Conservation (phyloP, 805 yeast species). For the Lipomyces yamadae region DNA sequence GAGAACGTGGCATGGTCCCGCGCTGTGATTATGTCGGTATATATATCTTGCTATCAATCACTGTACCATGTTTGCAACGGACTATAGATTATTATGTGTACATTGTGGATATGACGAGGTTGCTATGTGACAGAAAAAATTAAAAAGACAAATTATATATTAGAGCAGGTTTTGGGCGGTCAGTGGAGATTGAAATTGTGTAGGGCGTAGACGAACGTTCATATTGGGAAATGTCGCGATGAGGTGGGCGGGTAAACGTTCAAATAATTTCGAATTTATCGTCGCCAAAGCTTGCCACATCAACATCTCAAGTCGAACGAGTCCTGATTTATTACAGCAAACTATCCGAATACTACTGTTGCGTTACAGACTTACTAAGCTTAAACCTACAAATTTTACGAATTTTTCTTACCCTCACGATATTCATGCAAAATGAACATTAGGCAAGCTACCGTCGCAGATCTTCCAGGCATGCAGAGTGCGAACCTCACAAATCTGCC, state of each 20-base stretch:
- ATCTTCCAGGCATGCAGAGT: slow-evolving; percentile 90
- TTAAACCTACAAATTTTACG: not conserved
- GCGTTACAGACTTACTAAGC: not conserved
- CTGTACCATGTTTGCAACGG: not conserved
- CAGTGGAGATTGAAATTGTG: too few relatives aligned
- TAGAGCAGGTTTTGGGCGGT: too few relatives aligned
- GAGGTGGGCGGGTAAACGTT: too few relatives aligned
- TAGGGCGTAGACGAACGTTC: too few relatives aligned
- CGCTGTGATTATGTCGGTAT: not conserved
- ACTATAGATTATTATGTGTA: not conserved
- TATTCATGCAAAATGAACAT: slow-evolving; percentile 59
- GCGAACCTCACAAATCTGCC: slow-evolving; percentile 60
- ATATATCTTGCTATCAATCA: not conserved
- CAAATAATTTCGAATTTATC: too few relatives aligned
- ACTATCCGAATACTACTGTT: not conserved
- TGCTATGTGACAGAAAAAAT: too few relatives aligned
- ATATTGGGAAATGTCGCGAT: too few relatives aligned
- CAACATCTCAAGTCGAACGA: too few relatives aligned
- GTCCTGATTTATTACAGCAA: too few relatives aligned
- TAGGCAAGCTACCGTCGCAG: slow-evolving; percentile 77
- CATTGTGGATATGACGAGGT: not conserved
- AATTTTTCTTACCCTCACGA: not conserved
- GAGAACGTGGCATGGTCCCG: not conserved
- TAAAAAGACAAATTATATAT: too few relatives aligned
- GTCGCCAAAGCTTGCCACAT: too few relatives aligned